Conservation (phyloP, 148 eudicot species). For the Rhododendron henanense region DNA sequence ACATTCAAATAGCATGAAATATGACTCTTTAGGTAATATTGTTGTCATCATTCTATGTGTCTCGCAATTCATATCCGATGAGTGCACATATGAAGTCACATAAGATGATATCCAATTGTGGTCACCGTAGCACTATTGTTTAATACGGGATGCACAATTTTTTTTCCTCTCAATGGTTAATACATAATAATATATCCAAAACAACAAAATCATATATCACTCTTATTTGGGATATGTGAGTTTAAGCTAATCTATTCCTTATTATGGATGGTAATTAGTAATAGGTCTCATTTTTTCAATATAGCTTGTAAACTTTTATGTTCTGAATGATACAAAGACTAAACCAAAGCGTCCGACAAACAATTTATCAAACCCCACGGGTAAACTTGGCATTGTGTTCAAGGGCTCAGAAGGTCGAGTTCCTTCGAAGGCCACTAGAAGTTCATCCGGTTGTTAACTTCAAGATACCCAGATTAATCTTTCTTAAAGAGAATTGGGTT, state of each 20-base stretch:
- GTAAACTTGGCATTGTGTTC: not conserved
- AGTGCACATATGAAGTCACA: not conserved
- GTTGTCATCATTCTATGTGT: not conserved
- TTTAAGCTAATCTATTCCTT: not conserved
- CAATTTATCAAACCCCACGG: not conserved
- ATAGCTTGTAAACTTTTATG: not conserved
- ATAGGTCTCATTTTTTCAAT: not conserved
- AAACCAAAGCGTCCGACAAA: not conserved
- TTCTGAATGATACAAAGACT: not conserved
- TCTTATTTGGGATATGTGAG: not conserved
- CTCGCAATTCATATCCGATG: not conserved
- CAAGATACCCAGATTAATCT: not conserved
- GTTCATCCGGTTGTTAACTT: not conserved
- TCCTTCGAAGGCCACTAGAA: not conserved
- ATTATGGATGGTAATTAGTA: not conserved
- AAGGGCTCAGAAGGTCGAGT: not conserved
- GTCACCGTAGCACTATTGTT: not conserved
- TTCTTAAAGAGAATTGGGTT: not conserved
- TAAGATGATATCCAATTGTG: not conserved
- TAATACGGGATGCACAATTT: not conserved
- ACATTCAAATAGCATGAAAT: not conserved
- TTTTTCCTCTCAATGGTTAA: not conserved
- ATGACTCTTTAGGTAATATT: too few species aligned
- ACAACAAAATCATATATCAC: not conserved
- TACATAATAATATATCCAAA: not conserved